These are phyloP conservation scores for Zoysia pacifica DNA, from an alignment of 176 grass and related monocot genomes.

Conservation along the genomic window DNA sequence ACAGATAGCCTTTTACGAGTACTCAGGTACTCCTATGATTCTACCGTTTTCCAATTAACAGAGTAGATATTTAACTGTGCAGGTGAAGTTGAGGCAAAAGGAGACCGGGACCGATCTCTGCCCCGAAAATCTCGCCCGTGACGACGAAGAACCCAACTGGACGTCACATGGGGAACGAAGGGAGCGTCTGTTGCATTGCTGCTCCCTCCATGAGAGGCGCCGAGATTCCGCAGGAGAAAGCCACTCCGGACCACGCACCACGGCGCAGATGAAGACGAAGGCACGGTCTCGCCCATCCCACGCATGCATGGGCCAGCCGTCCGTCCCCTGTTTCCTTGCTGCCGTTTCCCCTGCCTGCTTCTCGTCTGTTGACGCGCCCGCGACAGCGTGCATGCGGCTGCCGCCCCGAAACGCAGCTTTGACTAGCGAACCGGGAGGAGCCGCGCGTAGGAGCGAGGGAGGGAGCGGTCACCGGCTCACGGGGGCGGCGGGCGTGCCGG, in stretches of 20 bases:
- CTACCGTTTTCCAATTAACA: too few relatives aligned
- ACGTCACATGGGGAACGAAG: constrained; percentile 52
- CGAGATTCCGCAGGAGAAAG: background rate
- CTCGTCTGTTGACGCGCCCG: constrained; percentile 19
- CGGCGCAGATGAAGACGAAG: background rate
- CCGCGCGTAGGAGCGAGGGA: background rate
- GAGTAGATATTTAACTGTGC: background rate
- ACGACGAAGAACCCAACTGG: constrained; percentile 44
- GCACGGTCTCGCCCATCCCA: background rate
- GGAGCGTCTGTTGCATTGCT: background rate
- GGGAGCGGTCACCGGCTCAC: background rate
- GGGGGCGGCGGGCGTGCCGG: background rate
- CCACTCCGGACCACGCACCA: background rate
- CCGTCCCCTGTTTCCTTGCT: background rate
- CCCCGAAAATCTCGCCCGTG: constrained; percentile 47
- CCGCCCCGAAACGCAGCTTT: constrained; percentile 33
- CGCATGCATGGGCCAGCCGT: constrained; percentile 8
- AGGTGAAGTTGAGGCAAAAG: background rate
- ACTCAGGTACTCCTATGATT: too few relatives aligned
- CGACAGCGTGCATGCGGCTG: constrained; percentile 21
- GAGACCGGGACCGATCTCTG: constrained; percentile 24
- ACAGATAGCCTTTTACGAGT: too few relatives aligned
- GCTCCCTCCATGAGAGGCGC: background rate
- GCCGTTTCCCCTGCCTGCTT: constrained; percentile 11
- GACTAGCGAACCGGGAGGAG: constrained; percentile 27